Base-by-base conservation (phyloP, 1,139 yeast genomes). In the Geotrichum phurueaensis region DNA sequence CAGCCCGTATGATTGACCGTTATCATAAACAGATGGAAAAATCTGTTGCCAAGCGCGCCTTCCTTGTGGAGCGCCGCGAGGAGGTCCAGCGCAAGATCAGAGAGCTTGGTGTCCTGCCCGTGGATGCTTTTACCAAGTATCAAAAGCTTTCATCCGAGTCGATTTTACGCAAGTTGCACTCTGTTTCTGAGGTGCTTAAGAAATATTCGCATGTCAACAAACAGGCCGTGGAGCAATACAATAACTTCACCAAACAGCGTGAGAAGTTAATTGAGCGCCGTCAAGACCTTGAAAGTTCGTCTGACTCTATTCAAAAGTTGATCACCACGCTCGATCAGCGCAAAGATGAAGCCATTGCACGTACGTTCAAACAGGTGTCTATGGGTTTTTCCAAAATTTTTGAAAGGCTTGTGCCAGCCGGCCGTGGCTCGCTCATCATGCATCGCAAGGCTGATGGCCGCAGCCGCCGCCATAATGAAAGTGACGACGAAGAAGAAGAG, bases 91-190 rank as follows among this genome's bases (percentile, higher is more conserved):
- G 81, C 64, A 87, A 84, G 68, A 87, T 91, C 54, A 80, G 95
- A 63, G 96, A 89, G 58, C 76, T 92, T 57, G 97, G 97, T 12
- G 87, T 89, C 0, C 77, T 92, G 36, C 95, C 97, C 0, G 97
- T 91, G 69, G 94, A 89, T 63, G 92, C 96, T 0, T 85, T 89
- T 66, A 78, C 78, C 7, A 79, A 81, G 31, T 79, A 76, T 63
- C 77, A 75, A 57, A 74, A 76, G 36, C 65, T 73, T 36, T 68
- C 73, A 2, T 81, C 90, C 1, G 84, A 83, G 56, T 79, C 81
- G 7, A 71, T 91, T 47, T 75, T 89, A 55, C 70, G 71, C n/a
- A 76, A 81, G 61, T 78, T 90, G 65, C 85, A 83, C 61, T 74
- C 75, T 50, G 81, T 85, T 5, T 84, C 86, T 57, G 82, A 81